A percentile compares a stretch with the other conserved stretches of the same genome.
Conservation (phyloP, 495 filamentous ascomycete genomes). For the Xylaria castorea region DNA sequence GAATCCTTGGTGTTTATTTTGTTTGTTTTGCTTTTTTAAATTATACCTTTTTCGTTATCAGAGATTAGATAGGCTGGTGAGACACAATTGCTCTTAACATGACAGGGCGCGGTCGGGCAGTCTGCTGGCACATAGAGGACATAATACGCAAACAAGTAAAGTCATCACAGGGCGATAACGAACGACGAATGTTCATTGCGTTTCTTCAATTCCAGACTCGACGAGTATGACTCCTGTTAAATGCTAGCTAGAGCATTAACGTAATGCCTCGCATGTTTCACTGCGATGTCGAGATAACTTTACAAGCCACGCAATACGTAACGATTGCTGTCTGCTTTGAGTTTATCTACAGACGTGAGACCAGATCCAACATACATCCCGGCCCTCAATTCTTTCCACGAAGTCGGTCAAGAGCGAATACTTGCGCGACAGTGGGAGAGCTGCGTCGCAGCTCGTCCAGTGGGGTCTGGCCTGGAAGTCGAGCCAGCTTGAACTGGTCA, state of each 20-base stretch:
- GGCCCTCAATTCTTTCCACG: conserved; percentile 5
- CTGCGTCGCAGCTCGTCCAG: conserved; percentile 29
- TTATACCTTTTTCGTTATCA: no score
- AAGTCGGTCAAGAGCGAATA: conserved; percentile 16
- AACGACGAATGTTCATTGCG: not conserved
- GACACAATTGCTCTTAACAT: no score
- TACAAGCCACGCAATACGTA: not conserved
- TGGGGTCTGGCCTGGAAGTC: conserved; percentile 42
- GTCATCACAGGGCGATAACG: not conserved
- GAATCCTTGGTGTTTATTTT: no score
- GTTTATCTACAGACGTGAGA: not conserved
- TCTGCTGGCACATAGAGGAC: not conserved
- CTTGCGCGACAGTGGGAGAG: conserved; percentile 36
- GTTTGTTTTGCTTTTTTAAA: no score
- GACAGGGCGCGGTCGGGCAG: no score
- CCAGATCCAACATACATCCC: not conserved
- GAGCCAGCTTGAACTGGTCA: conserved; percentile 52
- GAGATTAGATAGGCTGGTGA: no score
- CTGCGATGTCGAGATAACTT: not conserved
- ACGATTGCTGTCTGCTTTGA: not conserved
- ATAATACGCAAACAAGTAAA: not conserved
- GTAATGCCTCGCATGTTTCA: not conserved
- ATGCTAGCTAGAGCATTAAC: not conserved
- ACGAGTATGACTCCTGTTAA: not conserved
- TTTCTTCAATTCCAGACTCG: not conserved